Evolutionary conservation across 805 yeast species (phyloP).

Genomic region (Pichia phayaonensis): DNA sequence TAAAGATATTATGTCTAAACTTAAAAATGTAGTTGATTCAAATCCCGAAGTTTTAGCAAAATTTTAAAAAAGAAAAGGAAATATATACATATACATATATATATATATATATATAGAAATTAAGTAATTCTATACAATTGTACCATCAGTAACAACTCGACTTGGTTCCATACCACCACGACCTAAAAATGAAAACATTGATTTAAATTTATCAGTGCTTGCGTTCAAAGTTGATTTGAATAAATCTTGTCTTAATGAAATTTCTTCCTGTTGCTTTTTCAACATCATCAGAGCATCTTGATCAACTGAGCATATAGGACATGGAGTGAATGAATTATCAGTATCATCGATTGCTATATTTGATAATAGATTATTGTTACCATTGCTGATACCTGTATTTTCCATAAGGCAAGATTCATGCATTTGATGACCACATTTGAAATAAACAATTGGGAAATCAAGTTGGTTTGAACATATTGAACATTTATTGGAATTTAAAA

Average conservation of each 20-base stretch:
- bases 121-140: neutral
- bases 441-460: slow-evolving; percentile 76
- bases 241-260: slow-evolving; percentile 54
- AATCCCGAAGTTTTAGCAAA: slow-evolving; percentile 20
- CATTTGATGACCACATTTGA: slow-evolving; percentile 78
- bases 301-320: slow-evolving; percentile 75
- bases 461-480: slow-evolving; percentile 55
- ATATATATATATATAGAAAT: too few relatives aligned
- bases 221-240: slow-evolving; percentile 51
- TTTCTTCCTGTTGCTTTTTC: slow-evolving; percentile 50
- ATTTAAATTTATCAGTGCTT: slow-evolving; percentile 58
- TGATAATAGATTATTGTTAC: neutral
- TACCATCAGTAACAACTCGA: neutral
- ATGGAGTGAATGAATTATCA: slow-evolving; percentile 29
- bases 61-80: neutral
- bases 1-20: slow-evolving; percentile 33
- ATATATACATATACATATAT: too few relatives aligned
- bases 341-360: neutral
- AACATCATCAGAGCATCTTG: slow-evolving; percentile 56
- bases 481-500: slow-evolving; percentile 49
- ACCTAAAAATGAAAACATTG: slow-evolving; percentile 75
- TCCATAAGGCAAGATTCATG: slow-evolving; percentile 61
- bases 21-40: slow-evolving; percentile 24
- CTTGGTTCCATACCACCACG: slow-evolving; percentile 75
- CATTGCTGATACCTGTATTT: slow-evolving; percentile 6